A percentile compares a stretch with the other conserved stretches of the same genome.
phyloP scores from a whole-genome alignment of 2,329 filamentous ascomycete species.

The Zymoseptoria brevis region DNA sequence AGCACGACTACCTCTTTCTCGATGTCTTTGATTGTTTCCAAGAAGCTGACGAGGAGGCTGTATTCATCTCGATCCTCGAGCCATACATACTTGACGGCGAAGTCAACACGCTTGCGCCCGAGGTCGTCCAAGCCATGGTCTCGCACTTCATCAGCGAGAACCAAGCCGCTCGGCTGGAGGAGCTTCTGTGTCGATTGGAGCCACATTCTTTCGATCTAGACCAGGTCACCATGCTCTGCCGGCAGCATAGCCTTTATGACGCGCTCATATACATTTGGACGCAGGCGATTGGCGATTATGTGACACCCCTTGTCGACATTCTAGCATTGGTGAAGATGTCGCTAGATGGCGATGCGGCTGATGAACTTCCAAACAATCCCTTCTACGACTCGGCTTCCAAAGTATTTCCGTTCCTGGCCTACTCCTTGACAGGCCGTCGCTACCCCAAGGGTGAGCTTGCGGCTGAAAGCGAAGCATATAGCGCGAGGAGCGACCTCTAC shows the following conservation, averaged over 20 bases:
- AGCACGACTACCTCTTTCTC: conserved; percentile 80
- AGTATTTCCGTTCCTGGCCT: conserved; percentile 90
- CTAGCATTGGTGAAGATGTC: conserved; percentile 53
- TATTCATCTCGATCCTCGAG: conserved; percentile 84
- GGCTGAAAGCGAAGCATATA: conserved; percentile 60
- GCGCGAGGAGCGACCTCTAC: conserved; percentile 82
- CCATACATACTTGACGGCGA: conserved; percentile 74
- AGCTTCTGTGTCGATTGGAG: conserved; percentile 89
- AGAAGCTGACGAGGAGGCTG: conserved; percentile 60
- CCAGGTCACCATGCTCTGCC: conserved; percentile 83
- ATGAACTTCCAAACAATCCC: conserved; percentile 36
- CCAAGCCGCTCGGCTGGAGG: conserved; percentile 72
- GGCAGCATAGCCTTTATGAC: conserved; percentile 85
- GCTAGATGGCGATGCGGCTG: conserved; percentile 50
- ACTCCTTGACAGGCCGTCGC: conserved; percentile 77
- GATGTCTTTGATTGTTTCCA: conserved; percentile 87
- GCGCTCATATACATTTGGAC: conserved; percentile 97
- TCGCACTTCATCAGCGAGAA: conserved; percentile 69
- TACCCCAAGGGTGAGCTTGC: conserved; percentile 79
- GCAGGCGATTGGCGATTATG: conserved; percentile 76
- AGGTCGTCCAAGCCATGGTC: conserved; percentile 78
- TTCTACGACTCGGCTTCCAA: conserved; percentile 70
- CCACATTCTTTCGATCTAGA: conserved; percentile 89
- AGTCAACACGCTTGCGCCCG: conserved; percentile 68
- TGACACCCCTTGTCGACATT: conserved; percentile 82